Evolutionary conservation across 2,329 filamentous ascomycete genomes (phyloP).

Genomic region (Alternaria panax): DNA sequence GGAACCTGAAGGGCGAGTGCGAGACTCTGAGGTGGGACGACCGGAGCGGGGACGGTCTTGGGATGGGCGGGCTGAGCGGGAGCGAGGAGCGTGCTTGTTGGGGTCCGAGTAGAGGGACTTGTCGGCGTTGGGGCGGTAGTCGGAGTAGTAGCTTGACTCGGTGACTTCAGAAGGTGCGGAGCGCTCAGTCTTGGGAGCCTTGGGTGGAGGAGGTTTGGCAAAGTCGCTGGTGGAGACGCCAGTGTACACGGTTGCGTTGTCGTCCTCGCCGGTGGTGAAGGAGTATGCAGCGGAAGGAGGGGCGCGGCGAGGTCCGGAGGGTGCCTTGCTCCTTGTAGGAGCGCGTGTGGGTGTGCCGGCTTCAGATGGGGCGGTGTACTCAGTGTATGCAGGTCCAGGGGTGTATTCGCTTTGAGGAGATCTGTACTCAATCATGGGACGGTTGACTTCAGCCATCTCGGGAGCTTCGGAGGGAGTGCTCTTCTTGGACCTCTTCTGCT

Average conservation of each 20-base stretch:
- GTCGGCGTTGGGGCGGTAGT: slow-evolving; percentile 51
- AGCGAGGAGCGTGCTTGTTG: slow-evolving; percentile 29
- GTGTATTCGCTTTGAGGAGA: slow-evolving; percentile 28
- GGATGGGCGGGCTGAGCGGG: slow-evolving; percentile 27
- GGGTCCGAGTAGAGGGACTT: slow-evolving; percentile 31
- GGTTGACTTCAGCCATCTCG: slow-evolving; percentile 38
- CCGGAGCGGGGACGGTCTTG: slow-evolving; percentile 18
- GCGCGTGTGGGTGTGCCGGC: slow-evolving; percentile 22
- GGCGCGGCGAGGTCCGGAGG: slow-evolving; percentile 38
- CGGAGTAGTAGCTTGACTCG: slow-evolving; percentile 51
- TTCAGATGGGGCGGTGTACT: slow-evolving; percentile 42
- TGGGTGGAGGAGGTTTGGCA: slow-evolving; percentile 24
- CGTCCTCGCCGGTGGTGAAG: slow-evolving; percentile 59
- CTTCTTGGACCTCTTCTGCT: slow-evolving; percentile 56
- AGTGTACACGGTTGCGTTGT: slow-evolving; percentile 51
- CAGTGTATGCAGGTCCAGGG: slow-evolving; percentile 27
- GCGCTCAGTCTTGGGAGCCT: slow-evolving; percentile 16
- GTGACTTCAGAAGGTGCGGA: slow-evolving; percentile 32
- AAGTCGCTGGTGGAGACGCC: slow-evolving; percentile 51
- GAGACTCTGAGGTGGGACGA: slow-evolving; percentile 17
- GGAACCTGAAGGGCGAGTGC: slow-evolving; percentile 33
- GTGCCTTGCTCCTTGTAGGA: slow-evolving; percentile 25
- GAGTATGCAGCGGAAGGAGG: slow-evolving; percentile 55
- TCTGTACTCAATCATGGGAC: slow-evolving; percentile 32
- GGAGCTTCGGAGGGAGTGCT: slow-evolving; percentile 39